Conservation (phyloP, 1,139 yeast genomes). For the Blastobotrys capitulatus region DNA sequence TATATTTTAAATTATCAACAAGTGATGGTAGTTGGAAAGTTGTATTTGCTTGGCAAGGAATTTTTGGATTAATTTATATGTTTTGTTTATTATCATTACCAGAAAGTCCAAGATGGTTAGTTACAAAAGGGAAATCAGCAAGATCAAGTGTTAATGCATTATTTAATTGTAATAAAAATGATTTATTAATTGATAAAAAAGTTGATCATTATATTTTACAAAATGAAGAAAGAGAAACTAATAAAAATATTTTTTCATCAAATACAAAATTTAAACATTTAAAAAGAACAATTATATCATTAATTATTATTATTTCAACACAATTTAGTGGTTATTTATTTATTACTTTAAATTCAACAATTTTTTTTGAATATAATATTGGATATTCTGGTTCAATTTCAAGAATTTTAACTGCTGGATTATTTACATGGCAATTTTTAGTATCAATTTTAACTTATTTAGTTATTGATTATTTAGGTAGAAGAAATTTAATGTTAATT, state of each 20-base stretch:
- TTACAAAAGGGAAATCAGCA: not conserved
- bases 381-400: not conserved
- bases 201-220: not conserved
- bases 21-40: not conserved
- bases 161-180: not conserved
- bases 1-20: not conserved
- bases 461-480: slow-evolving; percentile 13
- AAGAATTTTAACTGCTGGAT: not conserved
- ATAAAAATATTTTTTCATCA: not conserved
- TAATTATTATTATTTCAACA: not conserved
- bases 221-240: not conserved
- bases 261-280: not conserved
- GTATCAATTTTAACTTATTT: not conserved
- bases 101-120: not conserved
- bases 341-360: not conserved
- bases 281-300: not conserved
- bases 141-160: not conserved
- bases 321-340: not conserved
- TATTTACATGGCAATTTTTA: not conserved
- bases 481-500: slow-evolving; percentile 35
- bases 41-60: not conserved
- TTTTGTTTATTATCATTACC: not conserved
- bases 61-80: not conserved
- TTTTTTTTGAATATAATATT: not conserved
- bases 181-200: not conserved